Conservation (phyloP, 116 monocot species). For the Iris pallida region DNA sequence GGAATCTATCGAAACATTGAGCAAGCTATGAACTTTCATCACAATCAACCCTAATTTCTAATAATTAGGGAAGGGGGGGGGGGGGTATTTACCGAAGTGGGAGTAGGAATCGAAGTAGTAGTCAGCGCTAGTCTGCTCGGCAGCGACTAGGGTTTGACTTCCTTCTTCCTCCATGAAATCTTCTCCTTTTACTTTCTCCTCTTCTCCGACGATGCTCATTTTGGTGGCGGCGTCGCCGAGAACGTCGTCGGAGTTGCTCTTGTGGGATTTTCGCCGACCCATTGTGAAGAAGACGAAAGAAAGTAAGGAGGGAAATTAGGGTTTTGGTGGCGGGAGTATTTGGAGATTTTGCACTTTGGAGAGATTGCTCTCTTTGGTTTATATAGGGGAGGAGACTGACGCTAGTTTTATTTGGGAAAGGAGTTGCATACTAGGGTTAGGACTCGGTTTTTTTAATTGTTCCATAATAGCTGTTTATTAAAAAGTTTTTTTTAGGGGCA, state of each 20-base stretch:
- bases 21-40: too few species aligned
- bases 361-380: too few species aligned
- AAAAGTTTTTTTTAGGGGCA: too few species aligned
- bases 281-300: conserved; percentile 1
- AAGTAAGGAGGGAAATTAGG: neutral
- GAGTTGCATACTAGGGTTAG: too few species aligned
- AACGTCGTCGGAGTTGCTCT: conserved; percentile 11
- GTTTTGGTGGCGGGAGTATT: neutral
- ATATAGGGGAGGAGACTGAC: too few species aligned
- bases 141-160: conserved; percentile 29
- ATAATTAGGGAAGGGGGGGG: neutral
- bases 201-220: conserved; percentile 20
- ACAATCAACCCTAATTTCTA: neutral
- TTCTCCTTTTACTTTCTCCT: conserved; percentile 28
- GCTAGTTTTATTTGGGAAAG: too few species aligned
- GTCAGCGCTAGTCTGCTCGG: conserved; percentile 92
- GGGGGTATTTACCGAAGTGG: conserved; percentile 60
- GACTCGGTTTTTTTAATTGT: too few species aligned
- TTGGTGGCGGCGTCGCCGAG: conserved; percentile 10
- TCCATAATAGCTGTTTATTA: too few species aligned
- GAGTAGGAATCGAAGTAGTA: conserved; percentile 99
- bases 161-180: conserved; percentile 39
- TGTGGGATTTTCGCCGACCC: conserved; percentile 35
- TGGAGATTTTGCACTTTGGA: neutral
- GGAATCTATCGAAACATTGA: too few species aligned